Percentiles rank a stretch among this genome's conserved stretches.
Evolutionary conservation across 2,329 filamentous ascomycete species (phyloP).

Genomic region (Cercospora citrullina): DNA sequence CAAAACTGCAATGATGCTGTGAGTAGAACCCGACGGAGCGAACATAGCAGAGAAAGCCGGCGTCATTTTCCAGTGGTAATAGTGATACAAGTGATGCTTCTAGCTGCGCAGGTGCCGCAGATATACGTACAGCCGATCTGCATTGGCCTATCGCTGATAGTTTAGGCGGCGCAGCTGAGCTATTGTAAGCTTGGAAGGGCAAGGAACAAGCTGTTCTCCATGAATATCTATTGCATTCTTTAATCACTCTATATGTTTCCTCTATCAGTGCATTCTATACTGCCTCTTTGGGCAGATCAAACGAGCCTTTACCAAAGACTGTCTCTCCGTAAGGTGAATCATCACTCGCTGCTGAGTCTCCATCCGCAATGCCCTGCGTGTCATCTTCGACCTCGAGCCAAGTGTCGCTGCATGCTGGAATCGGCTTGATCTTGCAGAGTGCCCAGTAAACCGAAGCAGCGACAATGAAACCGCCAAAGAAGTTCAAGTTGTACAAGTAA

Average conservation of each 20-base stretch:
- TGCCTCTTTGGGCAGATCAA: conserved; percentile 17
- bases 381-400: conserved; percentile 77
- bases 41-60: not conserved
- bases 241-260: not conserved
- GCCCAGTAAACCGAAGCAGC: conserved; percentile 66
- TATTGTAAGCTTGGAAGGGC: not conserved
- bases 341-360: conserved; percentile 22
- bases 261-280: not conserved
- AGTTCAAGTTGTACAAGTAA: conserved; percentile 89
- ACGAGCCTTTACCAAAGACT: conserved; percentile 14
- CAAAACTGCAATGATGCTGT: not conserved
- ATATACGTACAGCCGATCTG: not conserved
- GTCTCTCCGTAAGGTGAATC: conserved; percentile 17
- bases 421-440: conserved; percentile 67
- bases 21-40: not conserved
- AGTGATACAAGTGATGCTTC: not conserved
- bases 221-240: not conserved
- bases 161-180: not conserved
- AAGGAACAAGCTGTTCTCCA: not conserved
- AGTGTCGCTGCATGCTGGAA: conserved; percentile 70
- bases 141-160: not conserved
- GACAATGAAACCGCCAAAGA: conserved; percentile 80
- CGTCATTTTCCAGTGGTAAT: not conserved
- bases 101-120: not conserved
- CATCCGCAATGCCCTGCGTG: conserved; percentile 44